These are phyloP conservation scores for Salix dunnii DNA, from an alignment of 345 rosid genomes.

Conservation along the genomic window DNA sequence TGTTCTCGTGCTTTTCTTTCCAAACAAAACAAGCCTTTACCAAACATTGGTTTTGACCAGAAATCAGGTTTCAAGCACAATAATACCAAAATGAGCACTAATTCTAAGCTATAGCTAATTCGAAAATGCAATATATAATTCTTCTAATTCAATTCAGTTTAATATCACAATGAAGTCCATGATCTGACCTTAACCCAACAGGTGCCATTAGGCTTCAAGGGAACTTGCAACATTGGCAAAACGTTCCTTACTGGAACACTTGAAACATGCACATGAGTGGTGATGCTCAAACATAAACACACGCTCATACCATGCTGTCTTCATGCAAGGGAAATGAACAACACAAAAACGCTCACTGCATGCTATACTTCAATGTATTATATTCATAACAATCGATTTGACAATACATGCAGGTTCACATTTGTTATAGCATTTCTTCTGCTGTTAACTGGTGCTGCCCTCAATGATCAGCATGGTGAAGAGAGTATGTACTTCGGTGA, in stretches of 20 bases:
- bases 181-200: background rate
- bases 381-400: background rate
- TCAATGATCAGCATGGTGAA: slow-evolving; percentile 61
- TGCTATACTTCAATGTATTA: background rate
- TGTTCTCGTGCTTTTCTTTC: background rate
- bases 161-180: background rate
- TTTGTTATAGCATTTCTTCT: slow-evolving; percentile 71
- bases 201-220: background rate
- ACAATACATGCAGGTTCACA: slow-evolving; percentile 60
- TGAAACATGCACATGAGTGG: background rate
- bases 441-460: slow-evolving; percentile 73
- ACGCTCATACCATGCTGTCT: background rate
- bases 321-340: too few species aligned
- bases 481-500: slow-evolving; percentile 38
- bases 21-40: too few species aligned
- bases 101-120: too few species aligned
- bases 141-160: background rate
- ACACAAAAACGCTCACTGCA: too few species aligned
- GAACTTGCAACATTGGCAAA: background rate
- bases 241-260: too few species aligned
- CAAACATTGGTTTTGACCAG: background rate
- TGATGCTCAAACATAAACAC: background rate
- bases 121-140: too few species aligned
- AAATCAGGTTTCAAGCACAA: background rate
- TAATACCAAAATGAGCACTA: background rate